Conservation (phyloP, 2,329 filamentous ascomycete species). For the Claviceps sp. region DNA sequence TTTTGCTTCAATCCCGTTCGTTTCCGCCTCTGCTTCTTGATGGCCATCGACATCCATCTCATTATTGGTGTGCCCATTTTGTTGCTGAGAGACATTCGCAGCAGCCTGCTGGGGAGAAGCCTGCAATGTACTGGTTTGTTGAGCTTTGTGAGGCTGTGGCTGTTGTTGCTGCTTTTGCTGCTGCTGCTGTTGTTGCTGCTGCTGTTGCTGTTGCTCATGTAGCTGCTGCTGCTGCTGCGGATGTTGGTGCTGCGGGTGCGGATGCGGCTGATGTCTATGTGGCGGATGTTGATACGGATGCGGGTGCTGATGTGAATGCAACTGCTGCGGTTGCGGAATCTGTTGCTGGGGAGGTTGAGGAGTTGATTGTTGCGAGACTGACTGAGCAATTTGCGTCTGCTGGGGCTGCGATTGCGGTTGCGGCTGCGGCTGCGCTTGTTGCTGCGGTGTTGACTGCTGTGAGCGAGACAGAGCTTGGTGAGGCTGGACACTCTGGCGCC, state of each 20-base stretch:
- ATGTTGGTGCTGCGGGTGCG: neutral
- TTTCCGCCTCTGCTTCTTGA: conserved; percentile 31
- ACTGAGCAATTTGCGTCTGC: conserved; percentile 2
- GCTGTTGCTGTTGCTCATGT: conserved; percentile 15
- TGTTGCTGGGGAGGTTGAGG: conserved; percentile 14
- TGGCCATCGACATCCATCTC: conserved; percentile 41
- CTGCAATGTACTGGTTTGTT: conserved; percentile 21
- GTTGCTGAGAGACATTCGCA: conserved; percentile 24
- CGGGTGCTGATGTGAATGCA: conserved; percentile 12
- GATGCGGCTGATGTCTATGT: conserved; percentile 12
- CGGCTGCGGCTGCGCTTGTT: conserved; percentile 12
- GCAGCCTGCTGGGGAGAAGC: conserved; percentile 19
- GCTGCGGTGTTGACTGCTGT: conserved; percentile 15
- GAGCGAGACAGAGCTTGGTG: conserved; percentile 14
- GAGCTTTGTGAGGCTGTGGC: conserved; percentile 14
- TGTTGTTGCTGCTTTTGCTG: conserved; percentile 16
- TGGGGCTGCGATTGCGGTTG: conserved; percentile 15
- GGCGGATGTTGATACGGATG: conserved; percentile 14
- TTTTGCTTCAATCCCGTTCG: conserved; percentile 32
- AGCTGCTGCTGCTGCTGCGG: conserved; percentile 11
- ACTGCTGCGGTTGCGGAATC: conserved; percentile 5
- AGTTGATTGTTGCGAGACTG: conserved; percentile 9
- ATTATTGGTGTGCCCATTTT: conserved; percentile 30
- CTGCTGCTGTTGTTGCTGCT: conserved; percentile 13
- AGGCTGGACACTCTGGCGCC: conserved; percentile 14